These are phyloP conservation scores for Tulasnella sp. DNA, from an alignment of 768 basidiomycete genomes.

Conservation along the genomic window DNA sequence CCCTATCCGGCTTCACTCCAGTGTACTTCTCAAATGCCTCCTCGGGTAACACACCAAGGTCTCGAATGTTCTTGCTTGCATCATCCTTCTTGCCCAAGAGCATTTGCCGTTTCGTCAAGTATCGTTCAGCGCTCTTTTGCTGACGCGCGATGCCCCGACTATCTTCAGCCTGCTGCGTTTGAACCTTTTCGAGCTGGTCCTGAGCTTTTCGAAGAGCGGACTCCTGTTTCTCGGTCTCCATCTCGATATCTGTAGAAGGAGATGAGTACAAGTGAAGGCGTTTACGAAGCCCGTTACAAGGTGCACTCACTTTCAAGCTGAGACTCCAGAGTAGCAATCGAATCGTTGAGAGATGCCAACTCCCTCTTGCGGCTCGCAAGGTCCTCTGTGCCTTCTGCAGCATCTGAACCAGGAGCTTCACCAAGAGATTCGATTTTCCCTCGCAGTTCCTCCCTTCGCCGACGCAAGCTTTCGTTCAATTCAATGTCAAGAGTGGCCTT, in stretches of 20 bases:
- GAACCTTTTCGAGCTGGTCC: constrained; percentile 52
- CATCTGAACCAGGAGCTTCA: constrained; percentile 27
- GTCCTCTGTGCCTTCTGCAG: constrained; percentile 41
- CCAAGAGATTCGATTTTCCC: constrained; percentile 65
- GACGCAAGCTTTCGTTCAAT: constrained; percentile 74
- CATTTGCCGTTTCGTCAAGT: constrained; percentile 85
- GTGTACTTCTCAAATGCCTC: constrained; percentile 96
- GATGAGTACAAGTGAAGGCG: too few species aligned
- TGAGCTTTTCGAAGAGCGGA: constrained; percentile 51
- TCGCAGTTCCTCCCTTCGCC: constrained; percentile 68
- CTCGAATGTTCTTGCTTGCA: constrained; percentile 89
- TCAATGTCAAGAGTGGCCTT: constrained; percentile 87
- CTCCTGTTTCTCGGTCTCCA: constrained; percentile 51
- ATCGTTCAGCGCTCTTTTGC: constrained; percentile 92
- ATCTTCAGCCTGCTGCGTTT: constrained; percentile 78
- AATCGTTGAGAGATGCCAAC: constrained; percentile 49
- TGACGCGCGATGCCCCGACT: constrained; percentile 75
- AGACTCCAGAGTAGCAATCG: constrained; percentile 52
- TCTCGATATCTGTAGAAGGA: constrained; percentile 46
- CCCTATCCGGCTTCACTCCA: constrained; percentile 75
- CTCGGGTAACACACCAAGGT: constrained; percentile 91
- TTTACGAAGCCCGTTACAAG: neutral
- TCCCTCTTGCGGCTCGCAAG: constrained; percentile 60
- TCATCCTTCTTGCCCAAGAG: constrained; percentile 78
- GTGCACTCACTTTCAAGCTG: constrained; percentile 44